These are phyloP conservation scores for Ramaria sp. DNA, from an alignment of 768 basidiomycete species.

Conservation along the genomic window DNA sequence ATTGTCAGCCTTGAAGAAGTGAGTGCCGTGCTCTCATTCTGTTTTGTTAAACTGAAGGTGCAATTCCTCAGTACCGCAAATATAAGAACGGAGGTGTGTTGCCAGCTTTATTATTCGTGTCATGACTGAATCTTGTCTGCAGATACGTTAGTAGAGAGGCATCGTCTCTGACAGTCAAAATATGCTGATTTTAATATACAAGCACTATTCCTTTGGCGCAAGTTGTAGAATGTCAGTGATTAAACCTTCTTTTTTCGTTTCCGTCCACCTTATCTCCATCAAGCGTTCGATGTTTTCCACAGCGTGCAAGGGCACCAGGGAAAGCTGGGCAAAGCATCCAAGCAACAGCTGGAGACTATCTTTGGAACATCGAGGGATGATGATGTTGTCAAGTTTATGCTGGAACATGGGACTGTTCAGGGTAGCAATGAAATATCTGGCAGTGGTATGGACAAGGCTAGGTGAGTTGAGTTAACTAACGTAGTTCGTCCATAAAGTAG, in stretches of 20 bases:
- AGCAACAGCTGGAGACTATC: slow-evolving; percentile 68
- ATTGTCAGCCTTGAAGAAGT: slow-evolving; percentile 61
- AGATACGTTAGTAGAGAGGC: slow-evolving; percentile 55
- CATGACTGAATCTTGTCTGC: slow-evolving; percentile 13
- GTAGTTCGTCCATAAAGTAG: background rate
- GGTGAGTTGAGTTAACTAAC: background rate
- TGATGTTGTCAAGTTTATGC: slow-evolving; percentile 48
- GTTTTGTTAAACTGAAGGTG: background rate
- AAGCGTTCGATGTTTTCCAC: slow-evolving; percentile 64
- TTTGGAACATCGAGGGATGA: slow-evolving; percentile 58
- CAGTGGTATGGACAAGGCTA: background rate
- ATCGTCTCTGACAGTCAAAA: background rate
- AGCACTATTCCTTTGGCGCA: slow-evolving; percentile 62
- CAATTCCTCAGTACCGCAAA: background rate
- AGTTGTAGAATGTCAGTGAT: slow-evolving; percentile 56
- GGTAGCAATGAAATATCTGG: background rate
- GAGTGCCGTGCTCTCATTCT: slow-evolving; percentile 17
- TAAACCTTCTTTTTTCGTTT: background rate
- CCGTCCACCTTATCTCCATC: background rate
- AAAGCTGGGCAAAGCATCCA: slow-evolving; percentile 60
- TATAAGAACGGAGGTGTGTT: slow-evolving; percentile 11
- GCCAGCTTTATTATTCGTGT: slow-evolving; percentile 3
- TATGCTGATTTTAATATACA: background rate
- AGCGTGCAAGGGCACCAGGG: slow-evolving; percentile 72
- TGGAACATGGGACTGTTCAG: slow-evolving; percentile 55